Conservation (phyloP, 148 eudicot species). For the Rhododendron kiyosumense region DNA sequence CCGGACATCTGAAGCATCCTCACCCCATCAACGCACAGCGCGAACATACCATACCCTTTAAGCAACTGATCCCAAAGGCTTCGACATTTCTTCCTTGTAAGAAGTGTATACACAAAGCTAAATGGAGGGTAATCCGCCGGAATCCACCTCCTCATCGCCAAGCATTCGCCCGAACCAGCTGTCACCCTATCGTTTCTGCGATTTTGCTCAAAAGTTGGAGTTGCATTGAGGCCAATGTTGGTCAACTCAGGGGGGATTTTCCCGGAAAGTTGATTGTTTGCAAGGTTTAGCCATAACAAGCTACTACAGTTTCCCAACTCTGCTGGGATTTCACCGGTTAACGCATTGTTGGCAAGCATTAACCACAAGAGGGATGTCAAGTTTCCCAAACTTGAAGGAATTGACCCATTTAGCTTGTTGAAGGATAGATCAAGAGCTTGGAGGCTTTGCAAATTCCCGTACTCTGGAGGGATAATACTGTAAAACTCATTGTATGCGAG, state of each 20-base stretch:
- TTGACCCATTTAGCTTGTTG: conserved; percentile 58
- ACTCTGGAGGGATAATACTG: conserved; percentile 67
- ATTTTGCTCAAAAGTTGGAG: conserved; percentile 51
- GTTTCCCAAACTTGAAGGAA: conserved; percentile 71
- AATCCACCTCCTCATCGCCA: conserved; percentile 86
- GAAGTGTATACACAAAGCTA: conserved; percentile 69
- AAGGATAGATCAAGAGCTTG: conserved; percentile 84
- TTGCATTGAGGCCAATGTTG: conserved; percentile 54
- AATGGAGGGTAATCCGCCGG: conserved; percentile 93
- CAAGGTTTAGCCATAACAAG: conserved; percentile 85
- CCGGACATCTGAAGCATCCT: conserved; percentile 54
- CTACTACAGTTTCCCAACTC: conserved; percentile 83
- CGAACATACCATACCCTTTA: conserved; percentile 75
- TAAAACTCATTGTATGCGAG: conserved; percentile 60
- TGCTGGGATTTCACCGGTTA: conserved; percentile 72
- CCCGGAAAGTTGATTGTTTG: conserved; percentile 63
- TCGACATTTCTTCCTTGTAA: conserved; percentile 77
- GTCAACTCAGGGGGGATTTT: conserved; percentile 51
- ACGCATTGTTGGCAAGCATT: conserved; percentile 79
- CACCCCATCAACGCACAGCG: conserved; percentile 52
- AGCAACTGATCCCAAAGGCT: conserved; percentile 66
- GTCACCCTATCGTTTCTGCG: conserved; percentile 21
- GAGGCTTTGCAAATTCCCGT: conserved; percentile 45
- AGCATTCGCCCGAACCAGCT: conserved; percentile 79
- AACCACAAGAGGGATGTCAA: conserved; percentile 78